Percentiles rank a stretch among this genome's conserved stretches.
phyloP scores from a whole-genome alignment of 768 basidiomycete genomes.

The Suillus cothurnatus region DNA sequence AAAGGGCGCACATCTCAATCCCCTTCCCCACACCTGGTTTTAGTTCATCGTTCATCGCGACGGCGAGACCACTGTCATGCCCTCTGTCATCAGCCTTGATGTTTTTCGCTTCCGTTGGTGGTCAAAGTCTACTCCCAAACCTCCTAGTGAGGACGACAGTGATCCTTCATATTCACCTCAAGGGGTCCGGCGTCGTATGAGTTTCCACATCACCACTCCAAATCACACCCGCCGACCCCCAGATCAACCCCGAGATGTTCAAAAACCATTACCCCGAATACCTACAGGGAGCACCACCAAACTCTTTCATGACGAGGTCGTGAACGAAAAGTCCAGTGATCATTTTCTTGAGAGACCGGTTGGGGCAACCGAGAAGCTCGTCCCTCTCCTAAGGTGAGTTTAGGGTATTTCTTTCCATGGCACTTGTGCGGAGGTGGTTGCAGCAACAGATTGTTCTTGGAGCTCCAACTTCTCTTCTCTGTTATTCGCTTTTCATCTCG shows the following conservation, averaged over 20 bases:
- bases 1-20: not conserved
- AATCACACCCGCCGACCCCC: conserved; percentile 9
- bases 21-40: not conserved
- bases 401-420: not conserved
- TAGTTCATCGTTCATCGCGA: not conserved
- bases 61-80: conserved; percentile 8
- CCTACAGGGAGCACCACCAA: not conserved
- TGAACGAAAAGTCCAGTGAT: not conserved
- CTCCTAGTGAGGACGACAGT: conserved; percentile 24
- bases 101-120: conserved; percentile 27
- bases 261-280: conserved; percentile 3
- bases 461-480: not conserved
- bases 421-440: not conserved
- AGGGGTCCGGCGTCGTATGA: conserved; percentile 3
- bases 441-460: not conserved
- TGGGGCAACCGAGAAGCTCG: conserved; percentile 9
- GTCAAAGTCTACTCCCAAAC: not conserved
- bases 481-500: not conserved
- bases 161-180: conserved; percentile 28
- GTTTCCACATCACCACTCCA: conserved; percentile 11
- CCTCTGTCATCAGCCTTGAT: conserved; percentile 9
- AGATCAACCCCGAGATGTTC: conserved; percentile 7
- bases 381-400: conserved; percentile 19
- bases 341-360: conserved; percentile 5
- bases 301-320: conserved; percentile 5